phyloP scores from a whole-genome alignment of 768 basidiomycete species.

The Amanita jacksonii region DNA sequence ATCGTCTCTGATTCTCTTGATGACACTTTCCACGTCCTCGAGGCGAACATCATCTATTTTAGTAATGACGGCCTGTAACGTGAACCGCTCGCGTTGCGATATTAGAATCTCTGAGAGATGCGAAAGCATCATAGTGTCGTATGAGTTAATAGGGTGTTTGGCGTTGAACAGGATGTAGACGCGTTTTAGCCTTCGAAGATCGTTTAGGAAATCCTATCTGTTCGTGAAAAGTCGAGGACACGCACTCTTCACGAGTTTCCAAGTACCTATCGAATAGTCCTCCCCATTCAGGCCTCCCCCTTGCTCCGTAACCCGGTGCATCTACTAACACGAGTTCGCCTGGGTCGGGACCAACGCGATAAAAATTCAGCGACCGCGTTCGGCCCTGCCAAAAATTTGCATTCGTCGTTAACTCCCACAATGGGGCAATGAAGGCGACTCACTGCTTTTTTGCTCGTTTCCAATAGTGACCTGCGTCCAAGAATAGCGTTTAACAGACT shows the following conservation, averaged over 20 bases:
- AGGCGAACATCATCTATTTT: constrained; percentile 49
- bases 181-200: constrained; percentile 44
- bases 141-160: constrained; percentile 47
- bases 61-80: constrained; percentile 65
- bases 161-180: constrained; percentile 66
- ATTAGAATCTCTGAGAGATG: constrained; percentile 36
- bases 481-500: constrained; percentile 62
- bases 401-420: background rate
- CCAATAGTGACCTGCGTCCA: constrained; percentile 43
- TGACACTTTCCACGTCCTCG: constrained; percentile 21
- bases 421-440: constrained; percentile 15
- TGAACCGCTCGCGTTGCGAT: constrained; percentile 34
- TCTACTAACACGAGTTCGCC: constrained; percentile 65
- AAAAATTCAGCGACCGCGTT: constrained; percentile 68
- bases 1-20: constrained; percentile 35
- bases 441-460: constrained; percentile 65
- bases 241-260: constrained; percentile 50
- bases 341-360: constrained; percentile 48
- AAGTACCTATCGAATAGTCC: constrained; percentile 57
- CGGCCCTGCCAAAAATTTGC: constrained; percentile 38
- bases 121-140: constrained; percentile 53
- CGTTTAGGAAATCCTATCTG: background rate
- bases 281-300: constrained; percentile 74
- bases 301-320: constrained; percentile 70
- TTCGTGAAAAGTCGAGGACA: constrained; percentile 6